Evolutionary conservation across 208 protist genomes (phyloP), one percentile per base, ranked within the genome.

Genomic region (Leishmania major): DNA sequence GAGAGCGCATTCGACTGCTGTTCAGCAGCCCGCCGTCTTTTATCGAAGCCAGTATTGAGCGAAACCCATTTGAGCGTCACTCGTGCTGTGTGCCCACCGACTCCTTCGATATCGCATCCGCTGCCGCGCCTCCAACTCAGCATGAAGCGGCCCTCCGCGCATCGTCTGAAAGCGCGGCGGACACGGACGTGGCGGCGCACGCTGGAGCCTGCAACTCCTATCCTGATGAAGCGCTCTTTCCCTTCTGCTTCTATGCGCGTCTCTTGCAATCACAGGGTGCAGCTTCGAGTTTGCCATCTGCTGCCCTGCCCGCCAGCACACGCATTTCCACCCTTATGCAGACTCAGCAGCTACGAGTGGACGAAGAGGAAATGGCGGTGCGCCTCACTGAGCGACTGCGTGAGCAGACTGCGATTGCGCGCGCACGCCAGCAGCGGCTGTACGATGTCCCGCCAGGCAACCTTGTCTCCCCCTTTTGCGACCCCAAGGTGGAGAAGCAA

Each of bases 181-280:
- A 75, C 71, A 15, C 57, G 2, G 43, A 25, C 1, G 70, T 35
- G n/a, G 55, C 7, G 8, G 7, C 57, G 25, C 7, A 7, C 11
- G 49, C 28, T 35, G 11, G 57, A 55, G 6, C 62, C 25, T 53
- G 35, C 35, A 19, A 13, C 2, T 37, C 37, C 40, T 69, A 37
- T 15, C 7, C 1, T 15, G 72, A 77, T n/a, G 72, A 77, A 45
- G 47, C 25, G 5, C 31, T 77, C 17, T 77, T 62, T 49, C 89
- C 90, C 1, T 83, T 79, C 59, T 96, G 92, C 71, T 96, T 96
- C 55, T 94, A 96, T 73, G 77, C 83, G 35, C 86, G 88, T 28
- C 87, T 96, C 83, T 75, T 76, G 2, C 79, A 66, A 31, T 49
- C 57, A 25, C 31, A 71, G 78, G 17, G 45, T 40, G 19, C 59